Evolutionary conservation across 352 stramenopile genomes (phyloP).

Genomic region (Phytophthora citricola): DNA sequence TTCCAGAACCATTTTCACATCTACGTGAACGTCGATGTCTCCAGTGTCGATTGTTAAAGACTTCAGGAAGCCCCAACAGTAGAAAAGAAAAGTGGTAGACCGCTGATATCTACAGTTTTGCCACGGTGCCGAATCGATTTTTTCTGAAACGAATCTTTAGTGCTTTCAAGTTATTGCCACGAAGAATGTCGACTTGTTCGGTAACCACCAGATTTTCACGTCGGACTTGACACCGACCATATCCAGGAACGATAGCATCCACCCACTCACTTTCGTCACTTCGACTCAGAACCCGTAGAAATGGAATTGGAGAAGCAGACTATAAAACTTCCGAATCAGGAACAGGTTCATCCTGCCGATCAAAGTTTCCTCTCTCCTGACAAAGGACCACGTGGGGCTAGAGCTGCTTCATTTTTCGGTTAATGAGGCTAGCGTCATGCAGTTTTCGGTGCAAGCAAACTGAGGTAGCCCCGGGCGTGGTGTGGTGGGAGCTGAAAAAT

Average conservation of each 20-base stretch:
- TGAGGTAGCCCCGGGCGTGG: no score
- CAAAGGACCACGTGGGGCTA: no score
- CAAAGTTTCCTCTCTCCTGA: background rate
- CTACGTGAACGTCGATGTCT: background rate
- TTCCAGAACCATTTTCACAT: background rate
- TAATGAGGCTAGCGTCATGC: no score
- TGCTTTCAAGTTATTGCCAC: background rate
- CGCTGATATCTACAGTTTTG: background rate
- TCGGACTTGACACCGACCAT: background rate
- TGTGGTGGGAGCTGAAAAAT: no score
- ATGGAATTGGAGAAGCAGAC: background rate
- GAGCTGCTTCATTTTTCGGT: no score
- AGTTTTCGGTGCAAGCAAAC: no score
- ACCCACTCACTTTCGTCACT: background rate
- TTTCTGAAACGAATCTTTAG: background rate
- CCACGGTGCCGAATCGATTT: no score
- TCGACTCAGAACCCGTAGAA: background rate
- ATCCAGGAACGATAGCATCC: background rate
- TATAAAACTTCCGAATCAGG: background rate
- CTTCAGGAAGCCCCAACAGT: no score
- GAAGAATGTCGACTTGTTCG: background rate
- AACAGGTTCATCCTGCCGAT: background rate
- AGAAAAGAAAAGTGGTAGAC: no score
- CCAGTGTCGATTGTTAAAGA: no score
- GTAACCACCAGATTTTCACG: background rate